phyloP scores from a whole-genome alignment of 345 rosid species.

The Corymbia maculata region DNA sequence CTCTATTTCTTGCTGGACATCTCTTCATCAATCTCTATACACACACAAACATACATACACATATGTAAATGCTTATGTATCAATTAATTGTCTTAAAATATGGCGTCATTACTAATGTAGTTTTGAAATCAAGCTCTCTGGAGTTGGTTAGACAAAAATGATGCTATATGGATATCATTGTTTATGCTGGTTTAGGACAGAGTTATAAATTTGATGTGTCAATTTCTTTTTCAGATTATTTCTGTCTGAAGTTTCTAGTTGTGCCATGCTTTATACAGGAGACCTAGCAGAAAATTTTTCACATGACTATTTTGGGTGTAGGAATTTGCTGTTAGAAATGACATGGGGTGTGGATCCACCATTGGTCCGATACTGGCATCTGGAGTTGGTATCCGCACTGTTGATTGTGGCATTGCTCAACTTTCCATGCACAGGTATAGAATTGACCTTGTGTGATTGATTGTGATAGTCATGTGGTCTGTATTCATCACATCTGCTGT shows the following conservation, averaged over 20 bases:
- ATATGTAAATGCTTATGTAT: background rate
- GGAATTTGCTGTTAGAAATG: constrained; percentile 97
- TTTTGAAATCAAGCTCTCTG: background rate
- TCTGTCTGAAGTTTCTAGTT: background rate
- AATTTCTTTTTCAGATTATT: background rate
- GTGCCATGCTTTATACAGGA: background rate
- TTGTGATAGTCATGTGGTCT: background rate
- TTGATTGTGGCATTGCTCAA: constrained; percentile 93
- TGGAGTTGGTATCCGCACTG: constrained; percentile 83
- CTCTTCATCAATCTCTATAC: background rate
- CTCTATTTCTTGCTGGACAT: background rate
- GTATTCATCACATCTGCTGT: background rate
- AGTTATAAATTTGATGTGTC: fast-evolving
- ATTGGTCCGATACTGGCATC: constrained; percentile 96
- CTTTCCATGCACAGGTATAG: constrained; percentile 94
- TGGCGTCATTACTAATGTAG: fast-evolving
- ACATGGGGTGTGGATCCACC: constrained; percentile 98
- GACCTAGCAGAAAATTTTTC: background rate
- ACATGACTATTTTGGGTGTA: constrained; percentile 7
- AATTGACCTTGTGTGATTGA: background rate
- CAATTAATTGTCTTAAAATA: background rate
- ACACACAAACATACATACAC: background rate
- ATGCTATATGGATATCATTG: background rate
- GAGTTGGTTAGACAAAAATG: too few relatives aligned
- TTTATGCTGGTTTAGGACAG: background rate